phyloP scores from a whole-genome alignment of 805 yeast genomes.

The Ogataea glucozyma region DNA sequence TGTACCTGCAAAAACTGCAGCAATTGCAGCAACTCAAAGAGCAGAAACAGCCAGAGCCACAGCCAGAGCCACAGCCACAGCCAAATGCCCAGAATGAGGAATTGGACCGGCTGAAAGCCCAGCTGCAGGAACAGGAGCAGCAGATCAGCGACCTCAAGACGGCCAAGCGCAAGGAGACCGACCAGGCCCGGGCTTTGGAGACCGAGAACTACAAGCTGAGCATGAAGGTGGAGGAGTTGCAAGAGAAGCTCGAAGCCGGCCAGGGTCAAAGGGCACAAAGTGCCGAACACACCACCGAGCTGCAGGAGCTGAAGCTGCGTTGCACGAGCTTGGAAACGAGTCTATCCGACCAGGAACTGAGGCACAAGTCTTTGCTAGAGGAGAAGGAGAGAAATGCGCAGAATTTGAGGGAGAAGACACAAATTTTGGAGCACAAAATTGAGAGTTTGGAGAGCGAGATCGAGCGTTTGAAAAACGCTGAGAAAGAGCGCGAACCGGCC shows the following conservation, averaged over 20 bases:
- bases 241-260: slow-evolving; percentile 6
- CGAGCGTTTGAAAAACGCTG: background rate
- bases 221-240: slow-evolving; percentile 5
- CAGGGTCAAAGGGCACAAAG: too few species aligned
- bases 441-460: background rate
- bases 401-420: background rate
- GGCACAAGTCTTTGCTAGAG: too few species aligned
- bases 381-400: background rate
- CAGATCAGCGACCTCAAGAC: slow-evolving; percentile 1
- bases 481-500: background rate
- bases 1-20: slow-evolving; percentile 48
- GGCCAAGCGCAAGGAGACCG: background rate
- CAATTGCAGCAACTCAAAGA: slow-evolving; percentile 42
- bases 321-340: background rate
- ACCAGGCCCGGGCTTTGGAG: slow-evolving; percentile 2
- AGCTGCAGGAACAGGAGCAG: slow-evolving; percentile 18
- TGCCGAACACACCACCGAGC: slow-evolving; percentile 6
- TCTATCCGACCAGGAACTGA: background rate
- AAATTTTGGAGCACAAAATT: background rate
- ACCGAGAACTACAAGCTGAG: slow-evolving; percentile 18
- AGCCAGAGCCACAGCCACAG: slow-evolving; percentile 16
- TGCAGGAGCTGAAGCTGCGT: slow-evolving; percentile 8
- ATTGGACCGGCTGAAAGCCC: slow-evolving; percentile 9
- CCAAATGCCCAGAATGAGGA: slow-evolving; percentile 19
- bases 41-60: slow-evolving; percentile 16